These are phyloP conservation scores for Naganishia kalamii DNA, from an alignment of 768 basidiomycete species.

Conservation along the genomic window DNA sequence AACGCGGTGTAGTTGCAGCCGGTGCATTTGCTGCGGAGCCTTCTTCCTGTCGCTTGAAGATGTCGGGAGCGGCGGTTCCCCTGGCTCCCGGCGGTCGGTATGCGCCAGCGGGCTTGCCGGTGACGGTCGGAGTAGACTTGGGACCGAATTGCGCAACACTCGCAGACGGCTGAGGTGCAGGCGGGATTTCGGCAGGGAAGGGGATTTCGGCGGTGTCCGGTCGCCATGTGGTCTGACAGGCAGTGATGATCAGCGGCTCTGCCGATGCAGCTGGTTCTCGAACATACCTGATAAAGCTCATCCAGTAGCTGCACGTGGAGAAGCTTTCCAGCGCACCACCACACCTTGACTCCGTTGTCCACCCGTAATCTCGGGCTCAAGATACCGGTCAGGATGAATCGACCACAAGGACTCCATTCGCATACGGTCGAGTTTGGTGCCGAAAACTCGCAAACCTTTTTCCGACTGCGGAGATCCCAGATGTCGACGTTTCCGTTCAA, in stretches of 20 bases:
- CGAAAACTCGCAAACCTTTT: constrained; percentile 66
- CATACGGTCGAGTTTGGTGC: constrained; percentile 91
- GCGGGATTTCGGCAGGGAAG: constrained; percentile 63
- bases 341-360: constrained; percentile 94
- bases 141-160: constrained; percentile 47
- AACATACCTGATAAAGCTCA: constrained; percentile 71
- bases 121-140: constrained; percentile 52
- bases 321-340: constrained; percentile 85
- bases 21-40: constrained; percentile 59
- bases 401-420: constrained; percentile 91
- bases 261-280: not conserved
- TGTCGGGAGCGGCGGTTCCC: constrained; percentile 76
- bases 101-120: constrained; percentile 67
- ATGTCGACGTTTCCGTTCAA: constrained; percentile 89
- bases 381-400: constrained; percentile 86
- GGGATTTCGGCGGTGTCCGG: constrained; percentile 65
- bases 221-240: constrained; percentile 60
- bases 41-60: constrained; percentile 88
- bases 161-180: constrained; percentile 60
- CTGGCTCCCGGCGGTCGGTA: constrained; percentile 92
- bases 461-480: constrained; percentile 77
- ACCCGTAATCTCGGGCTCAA: constrained; percentile 92
- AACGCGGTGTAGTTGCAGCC: constrained; percentile 34
- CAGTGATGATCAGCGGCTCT: not conserved
- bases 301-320: constrained; percentile 74